A percentile compares a stretch with the other conserved stretches of the same genome.
Evolutionary conservation across 257 asterid species (phyloP).

Genomic region (Solanum pennellii): DNA sequence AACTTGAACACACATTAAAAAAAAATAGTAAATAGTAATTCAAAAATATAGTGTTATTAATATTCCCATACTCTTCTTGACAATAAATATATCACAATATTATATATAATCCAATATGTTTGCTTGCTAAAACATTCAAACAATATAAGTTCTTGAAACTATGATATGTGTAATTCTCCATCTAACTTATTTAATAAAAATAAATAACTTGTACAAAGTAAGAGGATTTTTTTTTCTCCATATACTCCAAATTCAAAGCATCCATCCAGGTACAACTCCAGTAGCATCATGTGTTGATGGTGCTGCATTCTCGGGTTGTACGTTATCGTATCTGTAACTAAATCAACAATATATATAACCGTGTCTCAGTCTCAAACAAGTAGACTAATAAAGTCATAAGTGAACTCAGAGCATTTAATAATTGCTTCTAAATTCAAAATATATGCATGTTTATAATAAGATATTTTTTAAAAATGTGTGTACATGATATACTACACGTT

Average conservation of each 20-base stretch:
- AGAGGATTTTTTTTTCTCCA: neutral
- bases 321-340: constrained; percentile 1
- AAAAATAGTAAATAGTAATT: neutral
- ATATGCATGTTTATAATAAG: neutral
- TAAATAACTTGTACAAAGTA: neutral
- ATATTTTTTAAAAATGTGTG: too few relatives aligned
- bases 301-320: constrained; percentile 10
- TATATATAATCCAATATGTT: neutral
- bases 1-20: neutral
- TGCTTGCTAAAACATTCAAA: neutral
- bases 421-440: neutral
- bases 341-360: neutral
- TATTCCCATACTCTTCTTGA: neutral
- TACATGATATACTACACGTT: neutral
- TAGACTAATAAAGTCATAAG: neutral
- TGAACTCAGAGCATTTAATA: neutral
- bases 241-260: neutral
- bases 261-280: constrained; percentile 25
- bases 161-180: neutral
- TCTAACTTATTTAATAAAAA: too few relatives aligned
- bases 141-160: neutral
- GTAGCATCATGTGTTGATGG: constrained; percentile 8
- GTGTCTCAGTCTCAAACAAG: neutral
- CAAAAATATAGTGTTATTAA: neutral
- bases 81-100: neutral